Conservation (phyloP, 2,329 filamentous ascomycete genomes). For the Akanthomyces lecanii region DNA sequence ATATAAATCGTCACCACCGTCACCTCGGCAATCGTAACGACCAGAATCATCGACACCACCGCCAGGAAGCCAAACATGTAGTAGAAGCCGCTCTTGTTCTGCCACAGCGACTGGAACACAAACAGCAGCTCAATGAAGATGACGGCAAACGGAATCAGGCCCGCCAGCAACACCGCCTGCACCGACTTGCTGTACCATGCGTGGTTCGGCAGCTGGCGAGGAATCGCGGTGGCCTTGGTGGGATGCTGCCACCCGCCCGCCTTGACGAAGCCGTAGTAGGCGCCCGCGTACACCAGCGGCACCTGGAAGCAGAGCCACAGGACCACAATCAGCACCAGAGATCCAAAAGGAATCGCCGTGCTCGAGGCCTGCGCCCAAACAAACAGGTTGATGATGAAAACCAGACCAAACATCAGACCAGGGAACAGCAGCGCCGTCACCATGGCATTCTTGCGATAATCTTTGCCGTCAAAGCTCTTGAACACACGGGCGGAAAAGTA, state of each 20-base stretch:
- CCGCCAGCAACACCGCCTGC: constrained; percentile 65
- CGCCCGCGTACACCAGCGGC: constrained; percentile 76
- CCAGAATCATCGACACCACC: constrained; percentile 66
- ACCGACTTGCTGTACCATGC: constrained; percentile 68
- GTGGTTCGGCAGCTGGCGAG: constrained; percentile 70
- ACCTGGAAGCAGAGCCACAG: constrained; percentile 85
- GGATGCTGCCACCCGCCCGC: constrained; percentile 73
- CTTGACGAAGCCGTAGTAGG: constrained; percentile 69
- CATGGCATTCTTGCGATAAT: constrained; percentile 72
- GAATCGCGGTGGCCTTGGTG: constrained; percentile 67
- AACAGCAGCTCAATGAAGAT: constrained; percentile 85
- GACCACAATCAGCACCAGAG: constrained; percentile 65
- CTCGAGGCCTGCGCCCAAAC: constrained; percentile 88
- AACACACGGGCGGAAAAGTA: constrained; percentile 84
- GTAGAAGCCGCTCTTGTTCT: constrained; percentile 88
- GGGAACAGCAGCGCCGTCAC: constrained; percentile 76
- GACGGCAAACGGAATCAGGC: constrained; percentile 78
- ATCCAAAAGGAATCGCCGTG: constrained; percentile 80
- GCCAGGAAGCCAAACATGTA: constrained; percentile 86
- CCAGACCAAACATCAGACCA: constrained; percentile 66
- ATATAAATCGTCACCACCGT: constrained; percentile 80
- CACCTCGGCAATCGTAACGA: constrained; percentile 76
- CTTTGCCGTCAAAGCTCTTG: constrained; percentile 73
- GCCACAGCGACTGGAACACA: constrained; percentile 82
- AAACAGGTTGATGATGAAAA: constrained; percentile 82